Evolutionary conservation across 2,329 filamentous ascomycete species (phyloP), one percentile per base, ranked within the genome.

Genomic region (Aspergillus alliaceus): DNA sequence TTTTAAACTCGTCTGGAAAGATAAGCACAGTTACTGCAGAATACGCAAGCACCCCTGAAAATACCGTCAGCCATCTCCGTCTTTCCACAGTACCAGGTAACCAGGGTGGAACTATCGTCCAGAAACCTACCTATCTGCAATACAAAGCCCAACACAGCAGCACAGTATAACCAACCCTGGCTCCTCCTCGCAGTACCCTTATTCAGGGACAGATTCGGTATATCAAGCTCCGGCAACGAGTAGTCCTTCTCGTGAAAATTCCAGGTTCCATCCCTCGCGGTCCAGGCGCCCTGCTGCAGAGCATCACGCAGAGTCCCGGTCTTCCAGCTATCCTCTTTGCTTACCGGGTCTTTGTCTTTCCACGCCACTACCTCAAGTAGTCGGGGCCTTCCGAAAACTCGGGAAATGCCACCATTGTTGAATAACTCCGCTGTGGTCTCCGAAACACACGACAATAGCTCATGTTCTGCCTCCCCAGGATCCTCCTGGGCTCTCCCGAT

Each of bases 361-460:
- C 82, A 78, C 0, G 74, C 76, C 11, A 75, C 60, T 4, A 75
- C 59, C 56, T 76, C 72, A 18, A 75, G 37, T 2, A 75, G 69
- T 25, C 64, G 69, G 1, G 73, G 72, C 20, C 68, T 58, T 2
- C 72, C 73, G 53, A 70, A 70, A 7, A 75, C 72, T 9, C 72
- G 66, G 1, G 73, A 69, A 2, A 82, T 68, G 0, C 72, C 69
- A 0, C 70, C 63, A 47, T 77, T 74, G 7, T 80, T 80, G 59
- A 75, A 81, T 0, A 81, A 61, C 56, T 82, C 79, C 4, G 76
- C 78, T 0, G 76, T 78, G 1, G 77, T 76, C 9, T 76, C 64
- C 0, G 78, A 80, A 0, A 80, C 80, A 4, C 78, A 82, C 0
- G 79, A 79, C 56, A 80, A 70, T 0, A 82, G 61, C 24, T 82